phyloP scores from a whole-genome alignment of 2,329 filamentous ascomycete genomes.

The Phialophora expanda region DNA sequence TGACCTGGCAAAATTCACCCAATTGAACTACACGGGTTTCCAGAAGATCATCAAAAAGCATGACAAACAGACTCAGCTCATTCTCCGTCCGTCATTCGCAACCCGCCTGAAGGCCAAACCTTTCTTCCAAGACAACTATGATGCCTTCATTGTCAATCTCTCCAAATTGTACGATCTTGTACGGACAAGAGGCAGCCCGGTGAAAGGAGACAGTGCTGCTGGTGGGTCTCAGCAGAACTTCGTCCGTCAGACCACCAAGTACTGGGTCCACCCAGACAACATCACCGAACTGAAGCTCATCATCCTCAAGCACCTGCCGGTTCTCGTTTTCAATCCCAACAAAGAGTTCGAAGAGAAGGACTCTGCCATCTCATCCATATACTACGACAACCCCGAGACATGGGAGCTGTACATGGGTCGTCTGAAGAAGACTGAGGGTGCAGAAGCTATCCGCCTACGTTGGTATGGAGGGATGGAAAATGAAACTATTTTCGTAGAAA shows the following conservation, averaged over 20 bases:
- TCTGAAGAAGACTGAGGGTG: conserved; percentile 95
- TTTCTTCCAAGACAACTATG: conserved; percentile 99
- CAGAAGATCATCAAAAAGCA: conserved; percentile 99
- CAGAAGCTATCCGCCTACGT: conserved; percentile 90
- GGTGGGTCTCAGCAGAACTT: conserved; percentile 95
- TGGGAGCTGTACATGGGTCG: conserved; percentile 95
- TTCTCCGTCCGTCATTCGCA: conserved; percentile 94
- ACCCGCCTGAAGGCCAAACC: conserved; percentile 92
- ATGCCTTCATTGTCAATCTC: conserved; percentile 90
- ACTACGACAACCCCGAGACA: conserved; percentile 92
- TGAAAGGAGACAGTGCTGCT: conserved; percentile 88
- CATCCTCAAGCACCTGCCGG: conserved; percentile 94
- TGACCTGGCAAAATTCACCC: conserved; percentile 96
- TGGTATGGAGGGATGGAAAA: conserved; percentile 98
- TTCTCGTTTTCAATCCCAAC: conserved; percentile 94
- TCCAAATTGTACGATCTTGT: conserved; percentile 96
- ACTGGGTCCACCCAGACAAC: conserved; percentile 99
- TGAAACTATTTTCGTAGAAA: conserved; percentile 94
- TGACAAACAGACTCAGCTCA: conserved; percentile 96
- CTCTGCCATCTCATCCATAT: conserved; percentile 95
- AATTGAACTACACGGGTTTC: conserved; percentile 98
- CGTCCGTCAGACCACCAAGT: conserved; percentile 95
- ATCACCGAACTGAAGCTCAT: conserved; percentile 98
- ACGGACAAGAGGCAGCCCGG: conserved; percentile 87
- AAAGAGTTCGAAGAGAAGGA: conserved; percentile 94